These are phyloP conservation scores for Arachis monticola DNA, from an alignment of 331 rosid species.

Conservation along the genomic window DNA sequence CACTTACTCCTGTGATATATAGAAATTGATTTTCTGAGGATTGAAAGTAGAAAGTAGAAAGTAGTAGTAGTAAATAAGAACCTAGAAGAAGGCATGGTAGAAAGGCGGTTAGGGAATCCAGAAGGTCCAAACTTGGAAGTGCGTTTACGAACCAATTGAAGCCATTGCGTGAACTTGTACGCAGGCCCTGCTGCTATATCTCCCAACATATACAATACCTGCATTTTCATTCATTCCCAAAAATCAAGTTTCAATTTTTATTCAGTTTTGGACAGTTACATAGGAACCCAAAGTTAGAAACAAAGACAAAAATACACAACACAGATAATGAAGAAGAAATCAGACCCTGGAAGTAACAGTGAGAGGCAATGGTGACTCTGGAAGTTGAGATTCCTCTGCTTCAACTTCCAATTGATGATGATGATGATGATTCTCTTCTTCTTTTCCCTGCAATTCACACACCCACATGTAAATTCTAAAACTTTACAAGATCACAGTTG, in stretches of 20 bases:
- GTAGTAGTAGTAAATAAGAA: conserved; percentile 21
- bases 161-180: conserved; percentile 78
- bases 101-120: conserved; percentile 65
- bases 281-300: conserved; percentile 11
- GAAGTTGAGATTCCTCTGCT: conserved; percentile 47
- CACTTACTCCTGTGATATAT: not conserved
- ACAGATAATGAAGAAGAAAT: not conserved
- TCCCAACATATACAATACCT: conserved; percentile 89
- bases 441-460: conserved; percentile 55
- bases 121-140: conserved; percentile 63
- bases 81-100: conserved; percentile 53
- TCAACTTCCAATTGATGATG: conserved; percentile 44
- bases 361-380: conserved; percentile 64
- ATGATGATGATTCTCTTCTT: conserved; percentile 31
- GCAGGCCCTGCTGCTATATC: conserved; percentile 82
- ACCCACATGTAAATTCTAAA: conserved; percentile 30
- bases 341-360: conserved; percentile 70
- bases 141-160: conserved; percentile 84
- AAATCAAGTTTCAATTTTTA: conserved; percentile 9
- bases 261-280: not conserved
- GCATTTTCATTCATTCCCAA: conserved; percentile 36
- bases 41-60: not conserved
- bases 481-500: not conserved
- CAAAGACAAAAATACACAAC: not conserved
- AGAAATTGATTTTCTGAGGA: not conserved